Percentiles rank a stretch among this genome's conserved stretches.
Conservation (phyloP, 192 early-diverging fungal species). For the Entomortierella chlamydospora region DNA sequence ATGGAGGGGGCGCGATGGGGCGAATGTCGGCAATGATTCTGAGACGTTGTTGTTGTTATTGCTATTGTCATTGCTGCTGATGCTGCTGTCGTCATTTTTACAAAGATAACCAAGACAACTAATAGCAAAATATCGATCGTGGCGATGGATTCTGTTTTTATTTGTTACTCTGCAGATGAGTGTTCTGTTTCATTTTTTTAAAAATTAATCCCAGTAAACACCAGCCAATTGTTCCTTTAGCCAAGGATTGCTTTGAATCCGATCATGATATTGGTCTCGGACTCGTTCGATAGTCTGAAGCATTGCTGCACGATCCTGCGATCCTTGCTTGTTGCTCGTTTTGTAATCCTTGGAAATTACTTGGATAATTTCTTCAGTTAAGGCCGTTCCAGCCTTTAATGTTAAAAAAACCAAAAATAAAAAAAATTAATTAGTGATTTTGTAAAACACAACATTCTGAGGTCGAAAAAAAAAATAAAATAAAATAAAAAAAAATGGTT, state of each 20-base stretch:
- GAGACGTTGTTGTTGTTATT: too few species aligned
- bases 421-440: neutral
- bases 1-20: too few species aligned
- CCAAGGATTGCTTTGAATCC: slow-evolving; percentile 43
- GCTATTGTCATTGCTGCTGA: too few species aligned
- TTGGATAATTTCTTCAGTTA: slow-evolving; percentile 41
- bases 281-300: slow-evolving; percentile 28
- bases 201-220: slow-evolving; percentile 21
- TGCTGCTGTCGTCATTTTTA: too few species aligned
- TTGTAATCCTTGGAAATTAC: slow-evolving; percentile 14
- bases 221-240: slow-evolving; percentile 29
- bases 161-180: too few species aligned
- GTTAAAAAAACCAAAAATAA: neutral
- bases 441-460: neutral
- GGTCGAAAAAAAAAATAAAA: neutral
- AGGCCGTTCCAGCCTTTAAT: slow-evolving; percentile 17
- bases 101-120: too few species aligned
- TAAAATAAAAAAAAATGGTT: neutral
- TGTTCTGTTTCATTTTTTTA: too few species aligned
- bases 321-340: neutral
- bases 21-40: too few species aligned
- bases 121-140: too few species aligned
- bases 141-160: too few species aligned
- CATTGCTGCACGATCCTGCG: slow-evolving; percentile 22
- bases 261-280: slow-evolving; percentile 23